Evolutionary conservation across 495 filamentous ascomycete species (phyloP), one percentile per base, ranked within the genome.

Genomic region (Aspergillus ostianus): DNA sequence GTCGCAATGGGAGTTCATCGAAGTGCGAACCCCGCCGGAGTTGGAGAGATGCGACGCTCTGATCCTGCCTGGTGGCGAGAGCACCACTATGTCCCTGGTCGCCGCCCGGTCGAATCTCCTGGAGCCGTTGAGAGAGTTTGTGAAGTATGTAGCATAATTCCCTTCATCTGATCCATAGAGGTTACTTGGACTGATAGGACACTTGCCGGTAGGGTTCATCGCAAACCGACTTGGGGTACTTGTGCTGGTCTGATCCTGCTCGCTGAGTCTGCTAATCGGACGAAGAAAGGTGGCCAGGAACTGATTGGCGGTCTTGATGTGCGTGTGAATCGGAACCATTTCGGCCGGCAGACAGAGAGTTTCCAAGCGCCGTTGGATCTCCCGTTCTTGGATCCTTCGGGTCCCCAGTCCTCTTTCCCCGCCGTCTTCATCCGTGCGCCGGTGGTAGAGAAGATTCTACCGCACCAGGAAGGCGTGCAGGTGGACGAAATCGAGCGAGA

Each of bases 341-440:
- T 97, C 69, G 94, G 94, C 20, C 83, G 95, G 51, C 94, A 98
- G 74, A 85, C 88, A 26, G 92, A 98, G 75, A 96, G 91, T 66
- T 98, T 98, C 71, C 86, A 93, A 65, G 85, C 87, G 2, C 83
- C 88, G 44, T 67, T 98, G 23, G 76, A 87, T 30, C 74, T 98
- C 47, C 84, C 85, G 0, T 97, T 97, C 69, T 77, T 97, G 15
- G 62, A 73, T 2, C 44, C 60, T 8, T 52, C 57, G 15, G 64
- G 44, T 45, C 45, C 65, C 0, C 77, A 76, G n/a, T 27, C 62
- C 6, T 81, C 86, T 0, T 98, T 96, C 71, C 82, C 84, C 18
- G 90, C 87, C 0, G 89, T 98, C 30, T 98, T 98, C 71, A 98
- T 98, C 59, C 83, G 94, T 1, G 95, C 94, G 18, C 94, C 94